Conservation (phyloP, 768 basidiomycete genomes). For the Candolleomyces aberdarensis region DNA sequence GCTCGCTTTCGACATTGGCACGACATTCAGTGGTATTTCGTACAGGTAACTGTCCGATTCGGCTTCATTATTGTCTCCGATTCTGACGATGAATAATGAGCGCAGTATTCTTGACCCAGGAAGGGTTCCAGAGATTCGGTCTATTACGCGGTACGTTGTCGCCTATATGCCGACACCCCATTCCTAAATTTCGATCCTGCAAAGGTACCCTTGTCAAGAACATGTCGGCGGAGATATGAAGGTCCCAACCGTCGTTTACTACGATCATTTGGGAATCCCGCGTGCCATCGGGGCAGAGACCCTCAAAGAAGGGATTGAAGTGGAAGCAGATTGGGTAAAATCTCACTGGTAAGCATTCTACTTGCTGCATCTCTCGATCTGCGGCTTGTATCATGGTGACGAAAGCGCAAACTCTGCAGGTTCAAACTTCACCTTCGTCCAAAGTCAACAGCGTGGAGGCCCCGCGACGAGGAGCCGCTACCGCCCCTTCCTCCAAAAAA, state of each 20-base stretch:
- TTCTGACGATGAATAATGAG: not conserved
- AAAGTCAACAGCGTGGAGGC: not conserved
- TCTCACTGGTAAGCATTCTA: slow-evolving; percentile 33
- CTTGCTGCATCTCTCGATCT: not conserved
- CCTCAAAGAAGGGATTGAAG: slow-evolving; percentile 26
- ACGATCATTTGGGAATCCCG: slow-evolving; percentile 29
- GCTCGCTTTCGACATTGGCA: slow-evolving; percentile 14
- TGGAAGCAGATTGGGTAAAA: slow-evolving; percentile 32
- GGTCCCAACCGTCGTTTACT: slow-evolving; percentile 42
- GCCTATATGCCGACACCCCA: not conserved
- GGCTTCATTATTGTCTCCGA: not conserved
- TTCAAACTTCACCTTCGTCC: slow-evolving; percentile 22
- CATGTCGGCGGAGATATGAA: slow-evolving; percentile 34
- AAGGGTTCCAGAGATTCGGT: slow-evolving; percentile 23
- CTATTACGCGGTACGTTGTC: slow-evolving; percentile 34
- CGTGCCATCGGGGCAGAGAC: slow-evolving; percentile 41
- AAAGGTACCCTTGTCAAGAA: slow-evolving; percentile 35
- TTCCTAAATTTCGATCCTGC: no score
- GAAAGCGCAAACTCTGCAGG: slow-evolving; percentile 13
- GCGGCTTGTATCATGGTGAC: slow-evolving; percentile 4
- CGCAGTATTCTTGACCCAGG: slow-evolving; percentile 25
- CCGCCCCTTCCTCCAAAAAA: slow-evolving; percentile 16
- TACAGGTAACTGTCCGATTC: slow-evolving; percentile 8
- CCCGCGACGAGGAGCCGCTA: not conserved
- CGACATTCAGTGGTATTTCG: slow-evolving; percentile 15